phyloP scores from a whole-genome alignment of 495 filamentous ascomycete genomes.

The Acidiella bohemica region DNA sequence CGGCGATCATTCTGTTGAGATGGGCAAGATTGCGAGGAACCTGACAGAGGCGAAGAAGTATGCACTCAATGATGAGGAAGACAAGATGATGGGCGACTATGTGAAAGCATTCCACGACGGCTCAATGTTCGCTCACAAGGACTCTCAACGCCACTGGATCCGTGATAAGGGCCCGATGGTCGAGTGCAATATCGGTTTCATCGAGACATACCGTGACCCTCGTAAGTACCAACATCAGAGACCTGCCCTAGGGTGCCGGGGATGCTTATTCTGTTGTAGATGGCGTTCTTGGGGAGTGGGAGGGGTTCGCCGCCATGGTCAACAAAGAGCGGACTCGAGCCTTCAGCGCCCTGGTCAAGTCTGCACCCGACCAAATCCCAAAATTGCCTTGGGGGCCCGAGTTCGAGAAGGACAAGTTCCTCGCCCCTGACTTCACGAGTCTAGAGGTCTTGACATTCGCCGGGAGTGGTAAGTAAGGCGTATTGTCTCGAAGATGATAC shows the following conservation, averaged over 20 bases:
- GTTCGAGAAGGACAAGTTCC: constrained; percentile 91
- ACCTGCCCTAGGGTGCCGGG: too few species aligned
- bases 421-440: constrained; percentile 80
- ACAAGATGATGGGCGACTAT: constrained; percentile 72
- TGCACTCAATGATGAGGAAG: constrained; percentile 74
- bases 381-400: constrained; percentile 75
- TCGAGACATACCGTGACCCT: constrained; percentile 93
- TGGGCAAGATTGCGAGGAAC: constrained; percentile 61
- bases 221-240: too few species aligned
- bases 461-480: constrained; percentile 28
- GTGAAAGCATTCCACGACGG: constrained; percentile 72
- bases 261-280: too few species aligned
- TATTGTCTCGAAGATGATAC: too few species aligned
- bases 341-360: constrained; percentile 73
- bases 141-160: constrained; percentile 84
- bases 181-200: constrained; percentile 85
- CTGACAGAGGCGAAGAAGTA: constrained; percentile 60
- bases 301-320: constrained; percentile 61
- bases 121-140: constrained; percentile 77
- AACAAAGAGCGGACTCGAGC: constrained; percentile 79
- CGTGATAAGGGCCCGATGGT: constrained; percentile 79
- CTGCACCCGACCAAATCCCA: constrained; percentile 70
- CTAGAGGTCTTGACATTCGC: constrained; percentile 47
- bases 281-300: constrained; percentile 92
- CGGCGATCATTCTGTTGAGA: constrained; percentile 69